A percentile compares a stretch with the other conserved stretches of the same genome.
Evolutionary conservation across 495 filamentous ascomycete genomes (phyloP).

Genomic region (Tuber microsphaerosporum): DNA sequence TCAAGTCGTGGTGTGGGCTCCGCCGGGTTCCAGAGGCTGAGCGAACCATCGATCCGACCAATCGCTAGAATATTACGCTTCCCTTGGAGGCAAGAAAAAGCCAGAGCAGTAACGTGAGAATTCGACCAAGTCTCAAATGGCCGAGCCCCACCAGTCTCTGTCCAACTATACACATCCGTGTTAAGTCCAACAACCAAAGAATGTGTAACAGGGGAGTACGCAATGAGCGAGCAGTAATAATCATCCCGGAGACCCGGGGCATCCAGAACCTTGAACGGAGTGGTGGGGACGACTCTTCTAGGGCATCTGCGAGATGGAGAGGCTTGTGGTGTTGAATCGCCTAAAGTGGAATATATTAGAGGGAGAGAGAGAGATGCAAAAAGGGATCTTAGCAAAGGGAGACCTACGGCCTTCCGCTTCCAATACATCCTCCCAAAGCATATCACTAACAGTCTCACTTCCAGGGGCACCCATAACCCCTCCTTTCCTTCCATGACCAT

Average conservation of each 20-base stretch:
- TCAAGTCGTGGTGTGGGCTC: constrained; percentile 64
- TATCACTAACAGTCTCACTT: constrained; percentile 37
- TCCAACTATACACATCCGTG: constrained; percentile 84
- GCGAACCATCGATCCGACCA: constrained; percentile 62
- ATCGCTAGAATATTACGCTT: constrained; percentile 75
- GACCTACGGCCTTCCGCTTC: constrained; percentile 32
- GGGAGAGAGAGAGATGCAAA: background rate
- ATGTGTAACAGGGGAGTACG: constrained; percentile 66
- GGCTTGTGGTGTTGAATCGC: constrained; percentile 29
- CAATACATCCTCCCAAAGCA: constrained; percentile 36
- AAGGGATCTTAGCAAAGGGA: background rate
- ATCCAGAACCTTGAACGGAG: constrained; percentile 59
- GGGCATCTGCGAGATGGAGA: constrained; percentile 29
- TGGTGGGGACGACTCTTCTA: constrained; percentile 13
- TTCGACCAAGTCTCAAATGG: constrained; percentile 39
- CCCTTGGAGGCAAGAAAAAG: constrained; percentile 77
- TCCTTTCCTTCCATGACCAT: constrained; percentile 37
- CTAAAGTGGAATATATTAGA: constrained; percentile 19
- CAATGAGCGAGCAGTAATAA: constrained; percentile 87
- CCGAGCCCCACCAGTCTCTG: constrained; percentile 56
- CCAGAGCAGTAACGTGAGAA: constrained; percentile 68
- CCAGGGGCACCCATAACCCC: constrained; percentile 37
- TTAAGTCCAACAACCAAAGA: constrained; percentile 75
- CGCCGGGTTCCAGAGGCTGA: constrained; percentile 55
- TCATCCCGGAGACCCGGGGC: constrained; percentile 84